Evolutionary conservation across 1,139 yeast genomes (phyloP).

Genomic region (Eremothecium coryli): DNA sequence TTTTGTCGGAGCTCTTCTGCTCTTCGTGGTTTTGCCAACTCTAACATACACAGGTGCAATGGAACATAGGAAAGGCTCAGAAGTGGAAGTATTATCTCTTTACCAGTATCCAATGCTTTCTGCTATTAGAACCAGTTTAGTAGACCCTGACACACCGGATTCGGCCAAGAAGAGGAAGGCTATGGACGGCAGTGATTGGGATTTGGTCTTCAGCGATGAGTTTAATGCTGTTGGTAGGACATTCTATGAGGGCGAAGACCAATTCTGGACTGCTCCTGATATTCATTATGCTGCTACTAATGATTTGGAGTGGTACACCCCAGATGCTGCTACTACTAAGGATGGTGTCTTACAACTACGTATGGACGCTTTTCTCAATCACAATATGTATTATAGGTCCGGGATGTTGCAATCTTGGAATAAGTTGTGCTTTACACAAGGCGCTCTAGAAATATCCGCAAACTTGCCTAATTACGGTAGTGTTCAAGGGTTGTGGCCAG

Average conservation of each 20-base stretch:
- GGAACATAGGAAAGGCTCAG: slow-evolving; percentile 28
- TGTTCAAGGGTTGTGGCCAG: slow-evolving; percentile 79
- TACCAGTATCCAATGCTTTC: slow-evolving; percentile 52
- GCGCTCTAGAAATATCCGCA: slow-evolving; percentile 60
- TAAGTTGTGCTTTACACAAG: slow-evolving; percentile 71
- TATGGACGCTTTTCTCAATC: slow-evolving; percentile 67
- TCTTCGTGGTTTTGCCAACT: slow-evolving; percentile 67
- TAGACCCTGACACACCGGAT: slow-evolving; percentile 75
- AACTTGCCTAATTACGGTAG: slow-evolving; percentile 63
- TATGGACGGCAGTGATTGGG: slow-evolving; percentile 54
- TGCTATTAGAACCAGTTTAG: slow-evolving; percentile 52
- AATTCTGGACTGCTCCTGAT: slow-evolving; percentile 71
- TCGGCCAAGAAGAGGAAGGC: slow-evolving; percentile 40
- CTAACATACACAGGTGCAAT: slow-evolving; percentile 64
- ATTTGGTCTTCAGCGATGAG: slow-evolving; percentile 71
- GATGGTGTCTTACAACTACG: slow-evolving; percentile 58
- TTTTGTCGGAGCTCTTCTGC: slow-evolving; percentile 48
- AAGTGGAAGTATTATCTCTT: slow-evolving; percentile 42
- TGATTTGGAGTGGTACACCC: slow-evolving; percentile 84
- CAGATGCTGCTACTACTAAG: slow-evolving; percentile 65
- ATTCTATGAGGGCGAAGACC: slow-evolving; percentile 76
- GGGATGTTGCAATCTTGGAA: slow-evolving; percentile 88
- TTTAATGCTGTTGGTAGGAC: slow-evolving; percentile 77
- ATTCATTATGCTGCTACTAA: slow-evolving; percentile 69
- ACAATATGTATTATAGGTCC: slow-evolving; percentile 64